Evolutionary conservation across 2,329 filamentous ascomycete species (phyloP), one percentile per base, ranked within the genome.

Genomic region (Ophioceras dolichostomum): DNA sequence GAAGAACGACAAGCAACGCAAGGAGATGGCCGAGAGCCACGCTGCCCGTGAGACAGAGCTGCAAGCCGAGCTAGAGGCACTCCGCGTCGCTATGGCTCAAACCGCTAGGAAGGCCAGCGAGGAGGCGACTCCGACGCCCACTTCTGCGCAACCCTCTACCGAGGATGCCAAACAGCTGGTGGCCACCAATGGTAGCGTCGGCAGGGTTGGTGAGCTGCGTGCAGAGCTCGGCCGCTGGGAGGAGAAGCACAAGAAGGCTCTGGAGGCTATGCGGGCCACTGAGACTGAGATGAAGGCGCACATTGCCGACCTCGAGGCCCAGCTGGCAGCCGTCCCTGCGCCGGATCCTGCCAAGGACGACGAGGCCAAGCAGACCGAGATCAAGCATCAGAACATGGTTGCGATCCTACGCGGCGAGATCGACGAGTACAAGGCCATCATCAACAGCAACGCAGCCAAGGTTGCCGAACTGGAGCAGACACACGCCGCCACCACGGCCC

Each of bases 1-100:
- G 52, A 79, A 86, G 56, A 93, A 81, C 47, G 88, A 96, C 58
- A 80, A 73, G 47, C 79, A 89, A 52, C 78, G 95, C 43, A 70
- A 71, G 41, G 65, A 76, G 37, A 69, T 94, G 50, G 81, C 84
- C 36, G 77, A 85, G 34, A 67, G 73, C 0, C 79, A 95, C 46
- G 68, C 70, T n/a, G 59, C 65, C 12, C 77, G 84, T 20, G 89
- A 96, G 59, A 71, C 75, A 53, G 78, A 88, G 49, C 67, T 96
- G 3, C 64, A 76, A 34, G 63, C 67, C 8, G 79, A 95, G 57
- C 64, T 96, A 17, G 73, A 83, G 34, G 67, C 60, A 18, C 67
- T 95, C 21, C 80, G 76, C 38, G n/a, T n/a, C n/a, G n/a, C n/a
- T n/a, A n/a, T n/a, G n/a, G n/a, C n/a, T n/a, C n/a, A n/a, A n/a